phyloP scores from a whole-genome alignment of 352 stramenopile species.

The Phytophthora pistaciae region DNA sequence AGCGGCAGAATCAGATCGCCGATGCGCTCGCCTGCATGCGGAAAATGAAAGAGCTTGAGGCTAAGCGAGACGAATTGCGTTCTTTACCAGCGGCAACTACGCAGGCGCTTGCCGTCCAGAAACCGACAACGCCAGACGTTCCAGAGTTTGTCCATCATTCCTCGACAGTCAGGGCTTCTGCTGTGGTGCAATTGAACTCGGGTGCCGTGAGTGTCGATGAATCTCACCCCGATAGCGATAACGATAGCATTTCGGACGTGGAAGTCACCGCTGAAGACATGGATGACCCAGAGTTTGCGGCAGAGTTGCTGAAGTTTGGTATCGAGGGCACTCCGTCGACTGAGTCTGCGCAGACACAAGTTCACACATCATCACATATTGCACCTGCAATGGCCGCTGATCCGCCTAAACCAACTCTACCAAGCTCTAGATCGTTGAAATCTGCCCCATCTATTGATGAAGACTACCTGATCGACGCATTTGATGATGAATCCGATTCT shows the following conservation, averaged over 20 bases:
- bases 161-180: slow-evolving; percentile 3
- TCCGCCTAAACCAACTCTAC: background rate
- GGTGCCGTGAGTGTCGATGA: slow-evolving; percentile 9
- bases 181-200: slow-evolving; percentile 24
- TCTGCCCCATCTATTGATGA: slow-evolving; percentile 58
- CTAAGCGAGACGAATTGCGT: slow-evolving; percentile 28
- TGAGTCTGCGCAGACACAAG: background rate
- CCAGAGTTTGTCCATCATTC: slow-evolving; percentile 4
- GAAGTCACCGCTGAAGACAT: slow-evolving; percentile 72
- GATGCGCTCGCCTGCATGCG: slow-evolving; percentile 69
- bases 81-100: slow-evolving; percentile 8
- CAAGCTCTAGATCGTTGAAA: slow-evolving; percentile 31
- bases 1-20: slow-evolving; percentile 62
- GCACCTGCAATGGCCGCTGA: background rate
- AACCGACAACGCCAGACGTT: background rate
- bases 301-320: slow-evolving; percentile 53
- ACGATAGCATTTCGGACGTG: slow-evolving; percentile 40
- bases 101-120: background rate
- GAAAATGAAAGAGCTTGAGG: slow-evolving; percentile 67
- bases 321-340: background rate
- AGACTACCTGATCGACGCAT: slow-evolving; percentile 73
- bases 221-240: slow-evolving; percentile 10
- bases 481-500: slow-evolving; percentile 62
- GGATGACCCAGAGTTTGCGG: slow-evolving; percentile 59
- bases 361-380: background rate